These are phyloP conservation scores for Cyclaneusma minus DNA, from an alignment of 2,329 filamentous ascomycete genomes.

Conservation along the genomic window DNA sequence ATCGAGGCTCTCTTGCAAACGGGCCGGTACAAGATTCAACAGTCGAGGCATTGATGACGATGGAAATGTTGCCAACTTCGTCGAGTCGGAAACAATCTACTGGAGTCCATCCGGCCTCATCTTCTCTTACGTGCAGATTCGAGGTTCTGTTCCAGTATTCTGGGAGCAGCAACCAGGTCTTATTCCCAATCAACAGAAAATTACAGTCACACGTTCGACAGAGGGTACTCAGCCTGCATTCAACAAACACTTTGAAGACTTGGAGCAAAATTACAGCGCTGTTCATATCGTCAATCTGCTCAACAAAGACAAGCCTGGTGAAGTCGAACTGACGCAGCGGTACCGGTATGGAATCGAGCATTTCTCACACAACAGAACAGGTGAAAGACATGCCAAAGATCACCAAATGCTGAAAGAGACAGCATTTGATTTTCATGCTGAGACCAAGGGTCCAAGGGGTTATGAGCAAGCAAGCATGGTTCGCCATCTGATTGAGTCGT, in stretches of 20 bases:
- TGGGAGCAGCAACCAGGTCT: constrained; percentile 90
- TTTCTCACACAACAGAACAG: constrained; percentile 39
- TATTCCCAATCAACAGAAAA: constrained; percentile 86
- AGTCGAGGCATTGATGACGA: constrained; percentile 96
- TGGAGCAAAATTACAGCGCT: constrained; percentile 76
- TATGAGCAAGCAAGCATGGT: constrained; percentile 88
- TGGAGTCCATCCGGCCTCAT: constrained; percentile 65
- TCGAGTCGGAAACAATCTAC: constrained; percentile 91
- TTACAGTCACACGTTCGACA: constrained; percentile 71
- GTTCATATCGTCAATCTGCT: constrained; percentile 88
- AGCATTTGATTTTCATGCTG: constrained; percentile 92
- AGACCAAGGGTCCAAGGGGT: constrained; percentile 71
- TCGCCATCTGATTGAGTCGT: constrained; percentile 58
- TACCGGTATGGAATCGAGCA: constrained; percentile 66
- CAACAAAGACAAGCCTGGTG: constrained; percentile 76
- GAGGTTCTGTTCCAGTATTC: constrained; percentile 88
- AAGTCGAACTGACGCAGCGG: constrained; percentile 66
- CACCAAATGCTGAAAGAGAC: constrained; percentile 66
- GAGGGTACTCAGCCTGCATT: constrained; percentile 92
- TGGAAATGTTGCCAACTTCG: constrained; percentile 94
- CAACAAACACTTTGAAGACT: constrained; percentile 81
- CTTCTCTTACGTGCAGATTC: constrained; percentile 87
- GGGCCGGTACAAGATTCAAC: constrained; percentile 92
- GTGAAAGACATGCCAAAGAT: constrained; percentile 40
- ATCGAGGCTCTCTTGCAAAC: constrained; percentile 75